Conservation (phyloP, 2,329 filamentous ascomycete species). For the Fusarium chaquense region DNA sequence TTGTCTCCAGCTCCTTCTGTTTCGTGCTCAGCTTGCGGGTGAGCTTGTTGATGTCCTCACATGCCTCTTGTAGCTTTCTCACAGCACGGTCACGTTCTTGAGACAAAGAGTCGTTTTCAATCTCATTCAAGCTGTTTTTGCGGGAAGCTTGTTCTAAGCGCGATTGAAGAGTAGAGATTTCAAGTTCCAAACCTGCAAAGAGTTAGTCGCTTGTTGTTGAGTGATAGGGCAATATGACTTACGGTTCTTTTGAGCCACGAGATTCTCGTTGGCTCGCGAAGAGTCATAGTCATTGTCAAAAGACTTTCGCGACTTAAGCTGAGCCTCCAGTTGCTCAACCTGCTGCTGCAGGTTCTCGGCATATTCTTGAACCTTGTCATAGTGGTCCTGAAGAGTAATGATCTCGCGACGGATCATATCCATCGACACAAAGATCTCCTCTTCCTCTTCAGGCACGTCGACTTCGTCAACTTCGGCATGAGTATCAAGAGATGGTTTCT, state of each 20-base stretch:
- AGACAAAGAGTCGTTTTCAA: conserved; percentile 71
- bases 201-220: conserved; percentile 7
- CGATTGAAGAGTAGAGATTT: conserved; percentile 70
- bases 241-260: conserved; percentile 68
- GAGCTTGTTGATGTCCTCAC: conserved; percentile 66
- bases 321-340: conserved; percentile 62
- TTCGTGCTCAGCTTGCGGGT: conserved; percentile 57
- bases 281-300: conserved; percentile 58
- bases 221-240: conserved; percentile 50
- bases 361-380: conserved; percentile 67
- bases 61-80: conserved; percentile 71
- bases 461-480: conserved; percentile 65
- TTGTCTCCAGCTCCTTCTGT: conserved; percentile 58
- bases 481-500: conserved; percentile 50
- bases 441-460: conserved; percentile 64
- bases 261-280: conserved; percentile 59
- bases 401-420: conserved; percentile 72
- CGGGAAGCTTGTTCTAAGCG: conserved; percentile 72
- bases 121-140: conserved; percentile 71
- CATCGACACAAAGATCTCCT: conserved; percentile 70
- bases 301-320: conserved; percentile 60
- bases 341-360: conserved; percentile 66
- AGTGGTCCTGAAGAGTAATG: conserved; percentile 66
- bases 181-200: conserved; percentile 65
- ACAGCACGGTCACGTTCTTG: conserved; percentile 75